Base-by-base conservation (phyloP, 768 basidiomycete genomes). In the Lactarius indigo region DNA sequence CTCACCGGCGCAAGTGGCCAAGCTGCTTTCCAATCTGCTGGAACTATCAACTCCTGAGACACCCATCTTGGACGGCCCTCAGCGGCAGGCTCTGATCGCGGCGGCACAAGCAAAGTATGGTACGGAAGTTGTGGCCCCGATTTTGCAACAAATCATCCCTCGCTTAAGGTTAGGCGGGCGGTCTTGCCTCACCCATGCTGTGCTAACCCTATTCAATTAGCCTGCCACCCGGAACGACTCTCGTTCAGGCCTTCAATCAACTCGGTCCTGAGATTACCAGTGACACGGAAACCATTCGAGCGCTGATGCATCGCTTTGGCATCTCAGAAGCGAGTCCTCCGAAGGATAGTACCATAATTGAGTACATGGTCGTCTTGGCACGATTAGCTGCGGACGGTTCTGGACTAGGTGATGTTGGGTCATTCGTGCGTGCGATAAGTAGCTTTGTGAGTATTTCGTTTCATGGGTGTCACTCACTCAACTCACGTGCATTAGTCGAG, bases 71-170 rank as follows among this genome's bases (percentile, higher is more conserved):
- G 92, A 92, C 73, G 80, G 84, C 31, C 76, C 82, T 8, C 92
- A 94, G 75, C 84, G 91, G 23, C 87, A 92, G 72, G 86, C 87
- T 37, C 81, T 94, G 57, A 85, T 94, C 55, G 79, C 83, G 15
- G 87, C 92, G 58, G 85, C 86, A 30, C 89, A 91, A 75, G 82
- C 86, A 62, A 94, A 92, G 78, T 90, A 90, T 73, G 93, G 92
- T 31, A 83, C 85, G 26, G 92, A 94, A 66, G 85, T 87, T 41
- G 81, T 91, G 39, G 80, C 82, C 30, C 89, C 92, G 61, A 87
- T 92, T 61, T 78, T 94, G 44, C 88, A 87, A 71, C 85, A 85
- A 69, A 85, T 92, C 60, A 81, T 94, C 68, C 85, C 90, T 23
- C 90, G 81, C 69, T 70, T 94, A 69, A 91, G 89, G 92, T 93